Evolutionary conservation across 768 basidiomycete species (phyloP).

Genomic region (Trametes coccinea): DNA sequence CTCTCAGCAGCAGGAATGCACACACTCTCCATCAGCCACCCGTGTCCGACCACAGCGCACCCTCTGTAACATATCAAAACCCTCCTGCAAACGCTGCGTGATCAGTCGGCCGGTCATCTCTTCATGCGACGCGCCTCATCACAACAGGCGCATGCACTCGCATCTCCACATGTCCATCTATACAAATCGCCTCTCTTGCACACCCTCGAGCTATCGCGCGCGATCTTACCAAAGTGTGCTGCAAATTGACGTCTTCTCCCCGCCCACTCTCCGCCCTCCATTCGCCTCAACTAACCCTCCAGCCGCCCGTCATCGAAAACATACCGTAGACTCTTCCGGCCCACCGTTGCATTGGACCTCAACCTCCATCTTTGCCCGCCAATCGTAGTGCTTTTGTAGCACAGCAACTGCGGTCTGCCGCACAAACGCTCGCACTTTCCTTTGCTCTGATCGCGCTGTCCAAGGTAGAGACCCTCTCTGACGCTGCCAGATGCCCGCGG

Average conservation of each 20-base stretch:
- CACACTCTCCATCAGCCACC: too few species aligned
- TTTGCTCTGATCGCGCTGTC: too few species aligned
- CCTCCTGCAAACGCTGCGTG: conserved; percentile 6
- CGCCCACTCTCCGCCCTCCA: background rate
- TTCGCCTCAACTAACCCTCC: background rate
- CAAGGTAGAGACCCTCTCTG: too few species aligned
- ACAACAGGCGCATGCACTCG: too few species aligned
- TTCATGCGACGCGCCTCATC: too few species aligned
- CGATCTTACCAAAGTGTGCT: background rate
- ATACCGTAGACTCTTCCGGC: too few species aligned
- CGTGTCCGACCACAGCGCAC: too few species aligned
- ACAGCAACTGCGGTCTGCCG: conserved; percentile 2
- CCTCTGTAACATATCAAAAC: background rate
- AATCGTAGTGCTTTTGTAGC: background rate
- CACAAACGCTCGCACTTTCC: background rate
- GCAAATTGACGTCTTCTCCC: conserved; percentile 1
- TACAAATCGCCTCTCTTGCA: too few species aligned
- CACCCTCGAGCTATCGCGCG: background rate
- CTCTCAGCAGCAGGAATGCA: background rate
- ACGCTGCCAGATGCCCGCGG: background rate
- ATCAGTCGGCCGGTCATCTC: background rate
- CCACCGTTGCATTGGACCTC: background rate
- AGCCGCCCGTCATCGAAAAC: background rate
- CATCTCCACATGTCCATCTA: too few species aligned
- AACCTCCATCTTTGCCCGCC: background rate